phyloP scores from a whole-genome alignment of 306 rosid species.

The Rubus parviflorus region DNA sequence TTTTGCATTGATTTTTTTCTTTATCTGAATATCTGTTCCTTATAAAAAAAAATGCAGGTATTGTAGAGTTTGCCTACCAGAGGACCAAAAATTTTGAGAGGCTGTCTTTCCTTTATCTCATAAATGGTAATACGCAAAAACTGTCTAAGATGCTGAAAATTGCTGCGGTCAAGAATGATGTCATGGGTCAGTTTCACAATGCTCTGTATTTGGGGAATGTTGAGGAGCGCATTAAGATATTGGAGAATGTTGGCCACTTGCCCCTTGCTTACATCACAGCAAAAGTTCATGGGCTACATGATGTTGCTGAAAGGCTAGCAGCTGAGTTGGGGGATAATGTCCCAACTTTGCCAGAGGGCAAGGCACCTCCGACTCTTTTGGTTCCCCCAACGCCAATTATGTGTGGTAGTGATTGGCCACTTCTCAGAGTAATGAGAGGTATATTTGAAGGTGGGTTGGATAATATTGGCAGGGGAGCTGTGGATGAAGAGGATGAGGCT shows the following conservation, averaged over 20 bases:
- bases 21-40: background rate
- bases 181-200: conserved; percentile 97
- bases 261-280: conserved; percentile 88
- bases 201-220: conserved; percentile 83
- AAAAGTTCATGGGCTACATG: conserved; percentile 73
- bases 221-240: conserved; percentile 75
- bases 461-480: conserved; percentile 42
- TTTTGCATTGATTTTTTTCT: background rate
- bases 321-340: conserved; percentile 74
- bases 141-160: conserved; percentile 95
- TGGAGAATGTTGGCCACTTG: conserved; percentile 87
- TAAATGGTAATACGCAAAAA: conserved; percentile 77
- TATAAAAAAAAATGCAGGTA: conserved; percentile 53
- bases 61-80: conserved; percentile 94
- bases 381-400: conserved; percentile 71
- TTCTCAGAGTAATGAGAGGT: conserved; percentile 79
- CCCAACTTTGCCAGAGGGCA: conserved; percentile 73
- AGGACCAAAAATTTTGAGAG: conserved; percentile 91
- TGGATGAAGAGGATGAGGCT: conserved; percentile 68
- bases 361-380: conserved; percentile 66
- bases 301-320: conserved; percentile 78
- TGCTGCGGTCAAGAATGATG: conserved; percentile 92
- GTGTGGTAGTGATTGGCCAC: conserved; percentile 93
- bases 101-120: conserved; percentile 84
- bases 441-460: conserved; percentile 84